A percentile compares a stretch with the other conserved stretches of the same genome.
Conservation (phyloP, 2,329 filamentous ascomycete genomes). For the Ceratocystis colombiana region DNA sequence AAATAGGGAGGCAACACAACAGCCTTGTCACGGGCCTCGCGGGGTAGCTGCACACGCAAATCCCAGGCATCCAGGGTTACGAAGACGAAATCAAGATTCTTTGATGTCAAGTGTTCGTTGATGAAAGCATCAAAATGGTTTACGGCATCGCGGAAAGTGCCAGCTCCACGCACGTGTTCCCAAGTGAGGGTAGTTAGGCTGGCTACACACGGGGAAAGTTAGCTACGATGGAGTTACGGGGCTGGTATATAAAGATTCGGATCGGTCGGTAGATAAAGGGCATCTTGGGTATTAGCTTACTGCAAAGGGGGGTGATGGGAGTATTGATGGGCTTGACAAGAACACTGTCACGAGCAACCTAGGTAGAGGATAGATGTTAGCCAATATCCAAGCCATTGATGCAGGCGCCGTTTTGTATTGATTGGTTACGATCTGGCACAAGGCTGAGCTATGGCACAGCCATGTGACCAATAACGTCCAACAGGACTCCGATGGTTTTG, state of each 20-base stretch:
- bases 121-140: constrained; percentile 90
- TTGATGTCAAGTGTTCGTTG: constrained; percentile 77
- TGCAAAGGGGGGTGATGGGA: constrained; percentile 95
- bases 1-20: constrained; percentile 93
- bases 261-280: not conserved
- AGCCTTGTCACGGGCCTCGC: constrained; percentile 95
- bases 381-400: not conserved
- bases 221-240: not conserved
- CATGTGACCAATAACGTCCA: not conserved
- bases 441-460: not conserved
- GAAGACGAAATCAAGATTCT: constrained; percentile 95
- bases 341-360: constrained; percentile 92
- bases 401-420: not conserved
- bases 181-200: constrained; percentile 94
- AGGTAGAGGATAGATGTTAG: constrained; percentile 24
- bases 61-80: constrained; percentile 98
- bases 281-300: constrained; percentile 43
- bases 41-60: constrained; percentile 89
- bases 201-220: constrained; percentile 43
- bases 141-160: constrained; percentile 93
- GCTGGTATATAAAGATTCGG: constrained; percentile 17
- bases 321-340: constrained; percentile 98
- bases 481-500: not conserved
- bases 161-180: constrained; percentile 97
- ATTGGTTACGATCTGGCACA: not conserved